Percentiles rank a stretch among this genome's conserved stretches.
Conservation (phyloP, 2,329 filamentous ascomycete genomes). For the Alternaria viburni region DNA sequence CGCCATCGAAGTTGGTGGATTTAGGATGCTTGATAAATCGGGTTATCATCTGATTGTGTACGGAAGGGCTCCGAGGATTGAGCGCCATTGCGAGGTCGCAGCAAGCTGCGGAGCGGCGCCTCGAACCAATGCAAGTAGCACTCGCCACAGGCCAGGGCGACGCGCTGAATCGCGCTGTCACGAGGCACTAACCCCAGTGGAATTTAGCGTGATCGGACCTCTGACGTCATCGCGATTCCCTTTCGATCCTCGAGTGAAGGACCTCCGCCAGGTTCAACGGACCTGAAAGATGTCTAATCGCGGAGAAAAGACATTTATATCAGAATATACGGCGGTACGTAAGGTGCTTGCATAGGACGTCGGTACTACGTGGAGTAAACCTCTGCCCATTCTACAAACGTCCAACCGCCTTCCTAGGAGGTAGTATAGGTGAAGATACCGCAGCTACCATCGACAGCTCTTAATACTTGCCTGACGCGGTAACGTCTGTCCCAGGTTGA, state of each 20-base stretch:
- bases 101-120: slow-evolving; percentile 6
- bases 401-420: neutral
- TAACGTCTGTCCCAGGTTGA: neutral
- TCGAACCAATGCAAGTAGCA: slow-evolving; percentile 4
- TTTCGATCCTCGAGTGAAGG: neutral
- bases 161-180: slow-evolving; percentile 27
- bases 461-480: neutral
- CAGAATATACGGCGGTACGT: neutral
- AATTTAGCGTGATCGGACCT: neutral
- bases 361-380: too few relatives aligned
- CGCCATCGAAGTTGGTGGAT: slow-evolving; percentile 52
- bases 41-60: slow-evolving; percentile 58
- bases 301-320: neutral
- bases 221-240: neutral
- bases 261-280: neutral
- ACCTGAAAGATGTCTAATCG: neutral
- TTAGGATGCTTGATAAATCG: slow-evolving; percentile 52
- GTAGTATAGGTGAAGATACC: neutral
- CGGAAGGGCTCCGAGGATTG: slow-evolving; percentile 50
- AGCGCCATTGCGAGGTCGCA: slow-evolving; percentile 40
- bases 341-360: neutral
- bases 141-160: slow-evolving; percentile 6
- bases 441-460: neutral
- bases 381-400: neutral
- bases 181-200: slow-evolving; percentile 12